Evolutionary conservation across 495 filamentous ascomycete genomes (phyloP).

Genomic region (Penicillium cataractarum): DNA sequence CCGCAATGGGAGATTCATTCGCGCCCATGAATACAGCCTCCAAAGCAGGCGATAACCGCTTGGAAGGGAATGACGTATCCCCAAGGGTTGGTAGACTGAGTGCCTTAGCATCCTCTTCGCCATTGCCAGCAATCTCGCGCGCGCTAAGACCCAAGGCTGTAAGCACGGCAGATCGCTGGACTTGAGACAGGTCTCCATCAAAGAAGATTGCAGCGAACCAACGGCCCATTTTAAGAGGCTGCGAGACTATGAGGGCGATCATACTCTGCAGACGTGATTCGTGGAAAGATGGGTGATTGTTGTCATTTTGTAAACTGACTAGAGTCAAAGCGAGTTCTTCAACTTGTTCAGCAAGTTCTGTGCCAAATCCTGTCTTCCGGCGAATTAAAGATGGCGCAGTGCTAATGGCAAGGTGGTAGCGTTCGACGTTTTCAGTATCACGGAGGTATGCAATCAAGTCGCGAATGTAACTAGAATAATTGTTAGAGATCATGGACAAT

Average conservation of each 20-base stretch:
- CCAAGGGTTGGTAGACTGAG: conserved; percentile 39
- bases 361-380: conserved; percentile 84
- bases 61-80: conserved; percentile 70
- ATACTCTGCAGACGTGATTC: conserved; percentile 79
- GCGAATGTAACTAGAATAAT: conserved; percentile 68
- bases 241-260: conserved; percentile 77
- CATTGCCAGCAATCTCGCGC: conserved; percentile 85
- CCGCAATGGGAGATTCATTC: conserved; percentile 59
- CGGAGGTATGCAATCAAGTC: conserved; percentile 79
- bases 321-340: conserved; percentile 78
- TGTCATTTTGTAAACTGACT: conserved; percentile 77
- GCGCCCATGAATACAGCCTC: conserved; percentile 52
- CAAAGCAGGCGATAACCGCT: conserved; percentile 61
- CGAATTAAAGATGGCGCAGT: conserved; percentile 82
- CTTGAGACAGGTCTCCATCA: conserved; percentile 85
- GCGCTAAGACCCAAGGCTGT: conserved; percentile 80
- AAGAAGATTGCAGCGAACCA: conserved; percentile 89
- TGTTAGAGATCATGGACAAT: conserved; percentile 20
- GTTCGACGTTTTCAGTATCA: conserved; percentile 82
- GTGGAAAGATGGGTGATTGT: conserved; percentile 61
- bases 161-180: conserved; percentile 79
- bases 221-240: conserved; percentile 75
- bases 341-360: conserved; percentile 80
- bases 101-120: conserved; percentile 59
- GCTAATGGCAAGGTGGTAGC: conserved; percentile 75